Evolutionary conservation across 495 filamentous ascomycete genomes (phyloP), one percentile per base, ranked within the genome.

Genomic region (Tuber microsphaerosporum): DNA sequence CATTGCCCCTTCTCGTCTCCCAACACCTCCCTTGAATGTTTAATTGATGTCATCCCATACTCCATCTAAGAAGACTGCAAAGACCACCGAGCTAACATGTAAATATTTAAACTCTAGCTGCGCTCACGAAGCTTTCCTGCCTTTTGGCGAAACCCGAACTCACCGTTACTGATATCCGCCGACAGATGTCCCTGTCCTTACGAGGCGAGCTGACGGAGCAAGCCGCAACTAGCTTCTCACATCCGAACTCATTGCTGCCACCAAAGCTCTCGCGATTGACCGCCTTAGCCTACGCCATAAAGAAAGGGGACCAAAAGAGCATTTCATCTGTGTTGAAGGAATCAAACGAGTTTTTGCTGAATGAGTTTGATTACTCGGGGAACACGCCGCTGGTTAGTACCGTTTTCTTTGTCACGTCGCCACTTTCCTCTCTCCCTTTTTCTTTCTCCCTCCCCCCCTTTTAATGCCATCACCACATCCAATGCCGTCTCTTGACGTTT

Each of bases 121-220:
- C 95, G 0, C 86, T 98, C 76, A 97, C 95, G 1, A 99, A 99
- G 85, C 87, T 99, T 17, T 92, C 93, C 2, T 97, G 94, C 81
- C 87, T 97, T 1, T 88, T 99, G 12, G 92, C 93, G 2, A 82
- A 87, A 2, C 91, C 90, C 16, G 88, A 86, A 7, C 82, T 90
- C n/a, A 85, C 86, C 0, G 86, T 89, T 37, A 84, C 87, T 22
- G 89, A 92, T 10, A 89, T 97, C 10, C 86, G 88, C 1, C 83
- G 85, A 69, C 86, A 89, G 75, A 97, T 97, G 94, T 88, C 90
- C 37, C 82, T 87, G 12, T 91, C 91, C 0, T 84, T 97, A 12
- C 88, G 94, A 42, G 95, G 94, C 22, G 94, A 98, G 84, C 87
- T 97, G 83, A 97, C 92, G 20, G 92, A 93, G 77, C 83, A 85